Base-by-base conservation (phyloP, 2,329 filamentous ascomycete genomes). In the Emmonsia crescens region DNA sequence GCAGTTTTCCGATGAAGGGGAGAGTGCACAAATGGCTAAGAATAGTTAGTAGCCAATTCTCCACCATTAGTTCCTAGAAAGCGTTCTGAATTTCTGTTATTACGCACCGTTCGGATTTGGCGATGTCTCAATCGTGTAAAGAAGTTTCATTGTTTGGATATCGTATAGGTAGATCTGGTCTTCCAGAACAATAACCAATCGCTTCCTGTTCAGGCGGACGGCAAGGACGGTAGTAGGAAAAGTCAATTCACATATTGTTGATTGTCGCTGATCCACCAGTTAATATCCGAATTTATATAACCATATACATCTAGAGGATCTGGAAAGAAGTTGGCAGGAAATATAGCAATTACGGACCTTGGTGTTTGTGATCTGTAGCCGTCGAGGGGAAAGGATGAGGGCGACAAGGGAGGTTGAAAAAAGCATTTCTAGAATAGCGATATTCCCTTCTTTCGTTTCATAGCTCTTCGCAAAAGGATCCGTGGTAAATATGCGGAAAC, bases 111-210 rank as follows among this genome's bases (percentile, higher is more conserved):
- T 86, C 0, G 92, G 90, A 70, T 99, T 99, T 6, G 94, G 90
- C 3, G 93, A 96, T 5, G 93, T 97, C 63, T 91, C 86, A 66
- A 97, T 96, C 5, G 91, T 96, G 74, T 91, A 89, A 48, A 97
- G 81, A 62, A 97, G 84, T 70, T 89, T 93, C 93, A 99, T 97
- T 73, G 96, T 97, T 76, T 92, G 91, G 67, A 99, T 97, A 74
- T 99, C 94, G 78, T 99, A 99, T 57, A 99, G 83, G 76, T 97
- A 99, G 65, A 97, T 96, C 73, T 96, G 89, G 69, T 96, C 91
- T 74, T 99, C 94, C 61, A 97, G 82, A 16, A 97, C 87, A 38
- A 99, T 92, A 14, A 94, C 91, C 31, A 99, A 83, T 44, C 94
- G 87, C 75, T 96, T 97, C 67, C 94, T 85, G 75, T 99, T 99